A percentile compares a stretch with the other conserved stretches of the same genome.
Conservation (phyloP, 2,329 filamentous ascomycete genomes). For the Colletotrichum abscissum region DNA sequence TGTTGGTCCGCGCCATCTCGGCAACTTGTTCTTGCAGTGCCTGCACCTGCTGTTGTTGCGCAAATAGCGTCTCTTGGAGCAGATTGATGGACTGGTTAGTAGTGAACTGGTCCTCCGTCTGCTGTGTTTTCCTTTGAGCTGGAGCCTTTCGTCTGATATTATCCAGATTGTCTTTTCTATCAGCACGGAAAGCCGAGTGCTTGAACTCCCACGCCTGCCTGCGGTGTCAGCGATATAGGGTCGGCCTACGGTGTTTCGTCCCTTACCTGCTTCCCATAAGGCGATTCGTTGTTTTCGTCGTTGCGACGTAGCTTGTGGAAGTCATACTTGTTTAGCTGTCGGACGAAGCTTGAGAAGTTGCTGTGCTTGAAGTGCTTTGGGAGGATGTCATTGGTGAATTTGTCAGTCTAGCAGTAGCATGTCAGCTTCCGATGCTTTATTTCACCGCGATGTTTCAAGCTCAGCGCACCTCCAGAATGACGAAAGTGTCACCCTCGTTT, state of each 20-base stretch:
- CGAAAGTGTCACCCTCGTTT: constrained; percentile 93
- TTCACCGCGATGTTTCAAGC: not conserved
- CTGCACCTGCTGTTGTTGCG: constrained; percentile 93
- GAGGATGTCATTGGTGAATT: constrained; percentile 96
- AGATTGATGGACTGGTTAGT: constrained; percentile 90
- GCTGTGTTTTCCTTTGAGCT: constrained; percentile 81
- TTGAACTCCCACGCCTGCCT: constrained; percentile 92
- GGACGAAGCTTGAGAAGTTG: constrained; percentile 97
- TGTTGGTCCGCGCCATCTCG: constrained; percentile 76
- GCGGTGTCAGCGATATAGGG: not conserved
- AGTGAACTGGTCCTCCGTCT: constrained; percentile 76
- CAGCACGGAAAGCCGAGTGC: constrained; percentile 94
- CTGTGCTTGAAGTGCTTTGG: constrained; percentile 99
- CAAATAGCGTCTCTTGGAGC: constrained; percentile 87
- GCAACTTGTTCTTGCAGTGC: constrained; percentile 86
- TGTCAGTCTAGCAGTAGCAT: constrained; percentile 78
- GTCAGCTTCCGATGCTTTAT: not conserved
- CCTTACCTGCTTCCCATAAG: constrained; percentile 81
- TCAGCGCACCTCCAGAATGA: constrained; percentile 86
- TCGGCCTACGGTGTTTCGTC: not conserved
- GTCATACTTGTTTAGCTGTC: constrained; percentile 96
- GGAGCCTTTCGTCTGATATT: constrained; percentile 97
- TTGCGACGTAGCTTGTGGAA: constrained; percentile 98
- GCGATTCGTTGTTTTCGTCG: constrained; percentile 84
- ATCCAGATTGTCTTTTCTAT: constrained; percentile 95